These are phyloP conservation scores for Lentinus brumalis DNA, from an alignment of 768 basidiomycete genomes.

Conservation along the genomic window DNA sequence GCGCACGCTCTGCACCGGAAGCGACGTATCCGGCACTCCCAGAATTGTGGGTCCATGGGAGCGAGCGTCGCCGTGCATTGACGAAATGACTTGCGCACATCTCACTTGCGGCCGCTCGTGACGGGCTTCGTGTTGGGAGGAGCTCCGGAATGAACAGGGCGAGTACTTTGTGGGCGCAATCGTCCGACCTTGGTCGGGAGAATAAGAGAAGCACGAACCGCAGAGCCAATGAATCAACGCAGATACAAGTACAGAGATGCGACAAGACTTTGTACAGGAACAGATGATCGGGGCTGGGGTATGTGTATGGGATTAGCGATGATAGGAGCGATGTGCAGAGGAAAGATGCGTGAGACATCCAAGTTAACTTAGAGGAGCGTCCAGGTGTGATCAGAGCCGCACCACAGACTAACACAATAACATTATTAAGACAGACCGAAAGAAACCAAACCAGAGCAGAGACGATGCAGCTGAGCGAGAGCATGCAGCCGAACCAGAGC, in stretches of 20 bases:
- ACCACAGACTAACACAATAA: background rate
- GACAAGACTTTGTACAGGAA: background rate
- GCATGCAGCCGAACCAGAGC: background rate
- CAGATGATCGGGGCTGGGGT: background rate
- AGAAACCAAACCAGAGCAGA: background rate
- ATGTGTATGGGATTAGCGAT: background rate
- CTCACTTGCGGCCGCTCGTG: background rate
- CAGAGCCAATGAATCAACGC: background rate
- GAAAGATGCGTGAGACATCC: background rate
- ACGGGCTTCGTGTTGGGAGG: background rate
- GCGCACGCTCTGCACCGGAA: background rate
- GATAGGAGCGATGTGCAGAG: background rate
- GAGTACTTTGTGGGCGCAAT: background rate
- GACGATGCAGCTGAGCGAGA: background rate
- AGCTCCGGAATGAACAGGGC: background rate
- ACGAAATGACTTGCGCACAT: background rate
- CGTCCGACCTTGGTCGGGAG: background rate
- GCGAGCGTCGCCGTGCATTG: background rate
- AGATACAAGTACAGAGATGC: constrained; percentile 1
- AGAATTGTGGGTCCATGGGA: constrained; percentile 1
- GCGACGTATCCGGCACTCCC: background rate
- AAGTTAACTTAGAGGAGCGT: background rate
- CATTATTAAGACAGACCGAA: background rate
- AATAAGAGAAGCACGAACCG: background rate
- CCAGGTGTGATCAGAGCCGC: background rate